Evolutionary conservation across 2,329 filamentous ascomycete genomes (phyloP).

Genomic region (Hypoxylon sp.): DNA sequence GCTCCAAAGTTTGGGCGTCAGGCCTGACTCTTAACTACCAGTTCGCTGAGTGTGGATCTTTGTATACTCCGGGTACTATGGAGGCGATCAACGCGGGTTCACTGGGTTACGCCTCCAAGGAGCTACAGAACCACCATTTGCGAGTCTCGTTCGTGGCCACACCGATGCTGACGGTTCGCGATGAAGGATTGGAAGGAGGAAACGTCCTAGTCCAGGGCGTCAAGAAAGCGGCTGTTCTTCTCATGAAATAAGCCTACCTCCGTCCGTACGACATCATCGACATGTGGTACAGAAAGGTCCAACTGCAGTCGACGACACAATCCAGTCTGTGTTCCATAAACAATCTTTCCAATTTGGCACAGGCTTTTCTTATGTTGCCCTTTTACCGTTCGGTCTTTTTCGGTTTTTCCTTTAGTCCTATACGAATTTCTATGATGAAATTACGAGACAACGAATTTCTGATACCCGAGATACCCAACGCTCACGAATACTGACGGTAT

Average conservation of each 20-base stretch:
- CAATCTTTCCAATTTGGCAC: background rate
- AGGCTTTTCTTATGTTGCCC: background rate
- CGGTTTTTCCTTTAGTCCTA: background rate
- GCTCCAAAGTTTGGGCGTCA: conserved; percentile 48
- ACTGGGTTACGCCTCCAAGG: conserved; percentile 29
- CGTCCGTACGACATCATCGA: background rate
- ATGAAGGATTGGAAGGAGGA: conserved; percentile 43
- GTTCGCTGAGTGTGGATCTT: conserved; percentile 49
- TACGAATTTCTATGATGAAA: background rate
- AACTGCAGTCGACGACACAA: background rate
- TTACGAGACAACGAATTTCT: background rate
- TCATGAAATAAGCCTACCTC: conserved; percentile 47
- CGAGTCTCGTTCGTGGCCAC: conserved; percentile 48
- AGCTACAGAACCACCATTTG: conserved; percentile 44
- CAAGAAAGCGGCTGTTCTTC: conserved; percentile 48
- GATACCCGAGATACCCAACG: background rate
- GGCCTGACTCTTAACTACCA: conserved; percentile 49
- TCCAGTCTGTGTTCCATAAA: background rate
- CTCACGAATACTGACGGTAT: too few relatives aligned
- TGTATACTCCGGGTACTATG: conserved; percentile 45
- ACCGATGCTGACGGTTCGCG: conserved; percentile 44
- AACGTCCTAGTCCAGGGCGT: conserved; percentile 42
- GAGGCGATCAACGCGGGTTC: conserved; percentile 44
- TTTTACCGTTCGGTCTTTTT: background rate
- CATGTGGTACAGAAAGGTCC: background rate